These are phyloP conservation scores for Podospora appendiculata DNA, from an alignment of 495 filamentous ascomycete species.

Conservation along the genomic window DNA sequence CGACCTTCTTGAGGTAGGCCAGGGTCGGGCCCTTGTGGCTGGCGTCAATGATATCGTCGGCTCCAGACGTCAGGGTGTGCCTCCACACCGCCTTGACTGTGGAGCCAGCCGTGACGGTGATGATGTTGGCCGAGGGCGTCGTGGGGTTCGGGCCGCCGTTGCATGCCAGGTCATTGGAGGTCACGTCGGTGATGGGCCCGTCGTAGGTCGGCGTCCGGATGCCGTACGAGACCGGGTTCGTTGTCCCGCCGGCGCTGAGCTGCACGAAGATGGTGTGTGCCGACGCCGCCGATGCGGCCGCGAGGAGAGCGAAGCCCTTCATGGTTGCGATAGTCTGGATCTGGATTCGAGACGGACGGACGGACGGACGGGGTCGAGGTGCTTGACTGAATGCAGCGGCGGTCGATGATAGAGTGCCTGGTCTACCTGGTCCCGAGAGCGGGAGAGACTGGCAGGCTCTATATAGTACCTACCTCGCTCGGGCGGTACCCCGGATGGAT, in stretches of 20 bases:
- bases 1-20: conserved; percentile 46
- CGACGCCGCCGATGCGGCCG: conserved; percentile 28
- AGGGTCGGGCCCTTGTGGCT: conserved; percentile 42
- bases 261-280: conserved; percentile 52
- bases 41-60: conserved; percentile 41
- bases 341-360: neutral
- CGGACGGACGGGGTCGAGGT: neutral
- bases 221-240: conserved; percentile 24
- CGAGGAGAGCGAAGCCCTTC: conserved; percentile 20
- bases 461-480: no score
- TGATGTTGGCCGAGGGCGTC: conserved; percentile 32
- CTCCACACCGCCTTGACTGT: conserved; percentile 43
- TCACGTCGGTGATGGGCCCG: conserved; percentile 47
- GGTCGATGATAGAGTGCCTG: no score
- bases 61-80: conserved; percentile 38
- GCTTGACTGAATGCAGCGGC: no score
- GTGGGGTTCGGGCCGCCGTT: conserved; percentile 51
- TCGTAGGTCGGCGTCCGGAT: conserved; percentile 35
- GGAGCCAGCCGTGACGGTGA: conserved; percentile 41
- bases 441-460: no score
- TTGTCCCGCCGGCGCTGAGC: conserved; percentile 31
- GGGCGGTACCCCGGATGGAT: no score
- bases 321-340: conserved; percentile 3
- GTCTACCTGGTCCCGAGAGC: no score
- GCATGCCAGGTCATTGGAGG: conserved; percentile 41